Evolutionary conservation across 2,329 filamentous ascomycete species (phyloP).

Genomic region (Intubia oerlemansii): DNA sequence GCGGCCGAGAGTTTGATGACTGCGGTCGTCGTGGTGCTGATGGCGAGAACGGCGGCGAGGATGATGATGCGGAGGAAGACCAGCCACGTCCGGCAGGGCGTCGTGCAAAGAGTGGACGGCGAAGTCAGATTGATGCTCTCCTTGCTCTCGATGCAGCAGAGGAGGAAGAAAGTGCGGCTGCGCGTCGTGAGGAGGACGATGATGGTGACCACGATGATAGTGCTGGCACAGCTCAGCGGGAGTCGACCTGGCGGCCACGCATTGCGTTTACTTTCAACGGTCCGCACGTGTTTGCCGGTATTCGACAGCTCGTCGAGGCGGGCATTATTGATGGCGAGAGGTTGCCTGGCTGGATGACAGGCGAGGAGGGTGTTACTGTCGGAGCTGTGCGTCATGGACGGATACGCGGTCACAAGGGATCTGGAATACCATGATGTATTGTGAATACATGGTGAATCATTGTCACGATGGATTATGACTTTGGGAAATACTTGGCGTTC

Average conservation of each 20-base stretch:
- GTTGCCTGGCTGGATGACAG: slow-evolving; percentile 85
- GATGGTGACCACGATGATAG: slow-evolving; percentile 9
- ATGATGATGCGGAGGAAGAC: slow-evolving; percentile 2
- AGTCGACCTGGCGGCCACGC: slow-evolving; percentile 28
- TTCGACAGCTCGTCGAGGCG: slow-evolving; percentile 55
- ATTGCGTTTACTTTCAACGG: slow-evolving; percentile 52
- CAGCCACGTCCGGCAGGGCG: background rate
- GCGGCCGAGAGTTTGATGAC: too few relatives aligned
- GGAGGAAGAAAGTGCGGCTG: slow-evolving; percentile 11
- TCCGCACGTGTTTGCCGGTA: slow-evolving; percentile 58
- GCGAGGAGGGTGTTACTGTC: slow-evolving; percentile 60
- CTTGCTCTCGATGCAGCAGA: slow-evolving; percentile 14
- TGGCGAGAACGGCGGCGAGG: background rate
- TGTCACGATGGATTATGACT: too few relatives aligned
- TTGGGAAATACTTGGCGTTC: too few relatives aligned
- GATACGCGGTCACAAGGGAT: slow-evolving; percentile 36
- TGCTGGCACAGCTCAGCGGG: too few relatives aligned
- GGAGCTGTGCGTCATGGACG: slow-evolving; percentile 47
- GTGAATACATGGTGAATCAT: too few relatives aligned
- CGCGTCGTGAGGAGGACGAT: slow-evolving; percentile 4
- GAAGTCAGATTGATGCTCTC: slow-evolving; percentile 16
- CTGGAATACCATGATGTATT: slow-evolving; percentile 20
- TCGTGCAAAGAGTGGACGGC: slow-evolving; percentile 7
- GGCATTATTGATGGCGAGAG: slow-evolving; percentile 53
- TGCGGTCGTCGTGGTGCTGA: too few relatives aligned